Conservation (phyloP, 768 basidiomycete species). For the Inosperma sp. region DNA sequence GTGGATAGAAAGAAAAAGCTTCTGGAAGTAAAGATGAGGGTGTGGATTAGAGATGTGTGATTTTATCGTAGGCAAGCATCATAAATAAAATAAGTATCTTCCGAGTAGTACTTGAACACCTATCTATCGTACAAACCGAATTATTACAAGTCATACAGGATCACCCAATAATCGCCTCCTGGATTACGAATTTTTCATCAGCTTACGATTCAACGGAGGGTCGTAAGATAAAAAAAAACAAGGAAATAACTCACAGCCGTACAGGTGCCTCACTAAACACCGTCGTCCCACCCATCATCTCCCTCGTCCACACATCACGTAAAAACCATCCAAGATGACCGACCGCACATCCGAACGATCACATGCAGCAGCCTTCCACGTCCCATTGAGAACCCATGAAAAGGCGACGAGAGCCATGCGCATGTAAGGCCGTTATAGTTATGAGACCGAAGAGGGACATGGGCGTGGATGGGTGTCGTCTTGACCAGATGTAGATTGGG, state of each 20-base stretch:
- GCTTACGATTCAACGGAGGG: too few relatives aligned
- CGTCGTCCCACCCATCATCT: conserved; percentile 74
- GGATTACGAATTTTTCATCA: conserved; percentile 3
- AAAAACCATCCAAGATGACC: conserved; percentile 85
- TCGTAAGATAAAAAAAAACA: neutral
- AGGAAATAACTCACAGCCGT: conserved; percentile 50
- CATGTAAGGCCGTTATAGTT: conserved; percentile 94
- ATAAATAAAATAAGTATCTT: too few relatives aligned
- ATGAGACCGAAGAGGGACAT: conserved; percentile 94
- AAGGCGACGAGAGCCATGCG: conserved; percentile 88
- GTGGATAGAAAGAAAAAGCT: too few relatives aligned
- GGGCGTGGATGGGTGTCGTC: conserved; percentile 90
- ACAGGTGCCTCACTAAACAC: conserved; percentile 70
- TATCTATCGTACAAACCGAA: neutral
- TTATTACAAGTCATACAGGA: conserved; percentile 19
- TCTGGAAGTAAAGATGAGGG: too few relatives aligned
- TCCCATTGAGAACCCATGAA: conserved; percentile 77
- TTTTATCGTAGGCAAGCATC: too few relatives aligned
- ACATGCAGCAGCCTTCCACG: conserved; percentile 77
- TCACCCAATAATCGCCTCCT: conserved; percentile 61
- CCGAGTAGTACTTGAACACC: too few relatives aligned
- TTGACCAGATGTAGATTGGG: conserved; percentile 95
- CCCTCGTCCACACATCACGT: conserved; percentile 82
- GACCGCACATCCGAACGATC: conserved; percentile 82
- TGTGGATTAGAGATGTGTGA: too few relatives aligned